Conservation (phyloP, 2,329 filamentous ascomycete genomes). For the Cladophialophora yegresii region DNA sequence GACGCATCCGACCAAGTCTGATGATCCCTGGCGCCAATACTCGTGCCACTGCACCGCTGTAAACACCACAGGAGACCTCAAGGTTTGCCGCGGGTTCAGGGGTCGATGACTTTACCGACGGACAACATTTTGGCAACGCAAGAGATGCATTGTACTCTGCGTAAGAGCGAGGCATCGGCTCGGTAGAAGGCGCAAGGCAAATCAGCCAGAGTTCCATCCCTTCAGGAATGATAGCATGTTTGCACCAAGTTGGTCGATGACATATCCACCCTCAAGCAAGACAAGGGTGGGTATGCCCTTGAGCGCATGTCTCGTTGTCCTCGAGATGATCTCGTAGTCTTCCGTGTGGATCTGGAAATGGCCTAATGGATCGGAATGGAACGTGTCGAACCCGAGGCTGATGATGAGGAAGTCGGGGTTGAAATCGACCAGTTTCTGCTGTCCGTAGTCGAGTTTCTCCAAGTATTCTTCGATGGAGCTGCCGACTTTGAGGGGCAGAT, state of each 20-base stretch:
- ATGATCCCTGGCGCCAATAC: neutral
- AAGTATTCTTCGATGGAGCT: constrained; percentile 31
- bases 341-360: constrained; percentile 35
- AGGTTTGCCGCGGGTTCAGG: neutral
- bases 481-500: constrained; percentile 33
- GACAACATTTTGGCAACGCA: neutral
- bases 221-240: constrained; percentile 35
- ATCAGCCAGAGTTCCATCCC: constrained; percentile 32
- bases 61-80: neutral
- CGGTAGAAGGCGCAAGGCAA: neutral
- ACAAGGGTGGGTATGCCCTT: constrained; percentile 31
- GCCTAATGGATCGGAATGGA: constrained; percentile 35
- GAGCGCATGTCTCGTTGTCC: constrained; percentile 23
- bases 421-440: constrained; percentile 26
- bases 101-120: neutral
- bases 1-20: constrained; percentile 14
- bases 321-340: constrained; percentile 34
- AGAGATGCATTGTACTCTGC: neutral
- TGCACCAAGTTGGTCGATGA: constrained; percentile 34
- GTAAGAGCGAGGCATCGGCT: neutral
- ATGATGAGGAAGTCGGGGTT: constrained; percentile 32
- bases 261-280: constrained; percentile 36
- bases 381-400: constrained; percentile 37
- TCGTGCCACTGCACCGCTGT: neutral
- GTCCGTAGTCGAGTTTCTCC: constrained; percentile 26